Base-by-base conservation (phyloP, 257 asterid species). In the Primulina tabacum region DNA sequence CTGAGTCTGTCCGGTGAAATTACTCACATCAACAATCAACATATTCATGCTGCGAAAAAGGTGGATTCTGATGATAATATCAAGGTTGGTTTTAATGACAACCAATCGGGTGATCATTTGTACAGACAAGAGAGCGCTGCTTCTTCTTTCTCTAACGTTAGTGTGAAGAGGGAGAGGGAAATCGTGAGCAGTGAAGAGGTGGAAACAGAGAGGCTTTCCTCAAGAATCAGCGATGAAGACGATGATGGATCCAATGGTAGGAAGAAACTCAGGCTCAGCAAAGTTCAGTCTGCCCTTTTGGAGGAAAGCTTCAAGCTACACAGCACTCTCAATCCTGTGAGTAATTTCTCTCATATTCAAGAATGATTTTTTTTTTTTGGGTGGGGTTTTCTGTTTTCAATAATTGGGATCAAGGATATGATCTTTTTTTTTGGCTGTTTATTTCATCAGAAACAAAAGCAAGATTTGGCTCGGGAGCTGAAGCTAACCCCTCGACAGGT, bases 401-500 rank as follows among this genome's bases (percentile, higher is more conserved):
- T 24, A 5, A 26, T 10, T n/a, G 35, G 26, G 4, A 59, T 40
- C 18, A 24, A 43, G 18, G 18, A 33, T 18, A 68, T 64, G 60
- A 70, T 70, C 6, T 32, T 32, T 32, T 24, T 64, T 33, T 3
- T 32, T 7, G 16, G 21, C 11, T 7, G 11, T 47, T 52, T 62
- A 11, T 60, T 70, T 59, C 4, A 66, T 69, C 85, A 92, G 98
- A 85, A 84, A 76, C 95, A 92, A 75, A 92, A 92, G 74, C 95
- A 86, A 47, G 86, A 85, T 2, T 68, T 92, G 75, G 95, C 98
- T 2, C 72, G 82, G 56, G 85, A 77, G 56, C 75, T 92, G 82
- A 80, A 87, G 76, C 91, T 92, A 52, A 83, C 91, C 74, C 92
- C 97, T 16, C 83, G 98, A 10, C 98, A 92, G 71, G 97, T 92